Percentiles rank a stretch among this genome's conserved stretches.
phyloP scores from a whole-genome alignment of 73 alveolate species.

The Breviolum minutum region DNA sequence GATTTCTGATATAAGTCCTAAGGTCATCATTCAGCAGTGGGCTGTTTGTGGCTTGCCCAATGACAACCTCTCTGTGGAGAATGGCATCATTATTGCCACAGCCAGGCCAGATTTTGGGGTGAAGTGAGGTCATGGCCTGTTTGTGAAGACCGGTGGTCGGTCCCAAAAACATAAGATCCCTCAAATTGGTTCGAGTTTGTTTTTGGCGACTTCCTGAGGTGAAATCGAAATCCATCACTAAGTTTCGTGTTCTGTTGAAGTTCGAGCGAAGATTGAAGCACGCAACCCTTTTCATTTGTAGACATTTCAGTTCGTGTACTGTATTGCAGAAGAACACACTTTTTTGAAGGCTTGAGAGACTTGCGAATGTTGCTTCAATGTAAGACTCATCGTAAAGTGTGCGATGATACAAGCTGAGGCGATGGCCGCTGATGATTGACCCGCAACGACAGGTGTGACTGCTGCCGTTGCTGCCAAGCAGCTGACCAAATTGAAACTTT shows the following conservation, averaged over 20 bases:
- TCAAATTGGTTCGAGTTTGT: no score
- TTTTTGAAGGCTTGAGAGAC: no score
- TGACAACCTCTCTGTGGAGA: constrained; percentile 99
- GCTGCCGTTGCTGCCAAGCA: not conserved
- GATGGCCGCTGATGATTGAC: constrained; percentile 99
- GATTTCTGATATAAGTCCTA: not conserved
- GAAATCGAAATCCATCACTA: no score
- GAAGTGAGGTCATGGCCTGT: not conserved
- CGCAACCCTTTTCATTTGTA: no score
- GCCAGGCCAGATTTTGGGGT: constrained; percentile 18
- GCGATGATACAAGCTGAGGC: constrained; percentile 96
- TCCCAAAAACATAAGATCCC: constrained; percentile 41
- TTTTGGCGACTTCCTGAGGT: no score
- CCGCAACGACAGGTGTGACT: constrained; percentile 98
- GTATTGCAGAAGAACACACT: no score
- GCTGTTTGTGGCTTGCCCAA: constrained; percentile 98
- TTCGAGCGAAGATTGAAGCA: no score
- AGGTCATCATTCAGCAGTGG: constrained; percentile 99
- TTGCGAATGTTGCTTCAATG: not conserved
- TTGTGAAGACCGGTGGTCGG: not conserved
- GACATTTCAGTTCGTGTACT: no score
- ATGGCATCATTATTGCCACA: constrained; percentile 96
- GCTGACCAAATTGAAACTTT: not conserved
- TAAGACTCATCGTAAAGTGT: not conserved
- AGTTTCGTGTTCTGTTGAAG: no score